phyloP scores from a whole-genome alignment of 2,329 filamentous ascomycete genomes.

The Dactylonectria macrodidyma region DNA sequence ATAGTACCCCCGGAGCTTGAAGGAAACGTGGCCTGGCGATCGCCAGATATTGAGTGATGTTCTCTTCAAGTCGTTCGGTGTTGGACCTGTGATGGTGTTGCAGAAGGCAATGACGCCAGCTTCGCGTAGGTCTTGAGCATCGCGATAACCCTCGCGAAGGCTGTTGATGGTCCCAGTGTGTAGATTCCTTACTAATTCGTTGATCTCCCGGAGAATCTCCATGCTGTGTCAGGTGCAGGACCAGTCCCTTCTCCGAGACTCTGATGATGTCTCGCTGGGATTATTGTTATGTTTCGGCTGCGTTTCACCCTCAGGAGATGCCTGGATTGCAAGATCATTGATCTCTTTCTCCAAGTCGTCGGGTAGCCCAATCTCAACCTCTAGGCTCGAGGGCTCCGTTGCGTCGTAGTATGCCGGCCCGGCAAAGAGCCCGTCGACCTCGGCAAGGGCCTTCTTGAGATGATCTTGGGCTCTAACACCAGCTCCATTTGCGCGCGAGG shows the following conservation, averaged over 20 bases:
- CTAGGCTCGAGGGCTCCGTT: neutral
- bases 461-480: constrained; percentile 7
- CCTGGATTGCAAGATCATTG: neutral
- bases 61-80: constrained; percentile 19
- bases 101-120: constrained; percentile 39
- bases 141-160: constrained; percentile 17
- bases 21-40: no score
- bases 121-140: constrained; percentile 30
- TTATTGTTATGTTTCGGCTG: neutral
- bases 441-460: constrained; percentile 17
- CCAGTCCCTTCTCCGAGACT: constrained; percentile 16
- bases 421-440: constrained; percentile 36
- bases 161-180: constrained; percentile 7
- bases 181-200: constrained; percentile 3
- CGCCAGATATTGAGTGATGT: no score
- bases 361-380: no score
- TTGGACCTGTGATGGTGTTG: constrained; percentile 24
- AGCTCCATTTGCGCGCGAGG: constrained; percentile 6
- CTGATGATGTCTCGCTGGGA: rapidly evolving
- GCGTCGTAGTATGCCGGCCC: constrained; percentile 29
- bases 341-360: constrained; percentile 16
- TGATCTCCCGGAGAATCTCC: constrained; percentile 27
- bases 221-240: constrained; percentile 17
- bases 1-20: no score
- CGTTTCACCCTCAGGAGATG: neutral